Base-by-base conservation (phyloP, 441 rosid genomes). In the Gossypium lobatum region DNA sequence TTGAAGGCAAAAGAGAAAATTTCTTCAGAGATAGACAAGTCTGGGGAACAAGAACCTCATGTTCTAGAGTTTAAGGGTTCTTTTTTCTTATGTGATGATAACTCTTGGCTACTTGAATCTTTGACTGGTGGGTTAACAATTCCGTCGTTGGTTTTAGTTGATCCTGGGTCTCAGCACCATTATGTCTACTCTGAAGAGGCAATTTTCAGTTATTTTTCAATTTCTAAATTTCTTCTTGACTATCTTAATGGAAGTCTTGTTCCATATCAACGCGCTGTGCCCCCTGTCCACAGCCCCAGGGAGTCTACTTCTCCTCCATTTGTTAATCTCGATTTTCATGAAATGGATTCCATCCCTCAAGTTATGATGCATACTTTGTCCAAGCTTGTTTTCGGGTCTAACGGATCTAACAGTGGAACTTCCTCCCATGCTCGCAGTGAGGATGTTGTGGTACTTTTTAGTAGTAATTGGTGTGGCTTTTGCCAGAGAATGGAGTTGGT, bases 401-500 rank as follows among this genome's bases (percentile, higher is more conserved):
- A 87, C 79, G 85, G 79, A 76, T 85, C 88, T 59, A 75, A 80
- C 71, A 52, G 60, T 55, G 84, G 72, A 73, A 81, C 81, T 64
- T 73, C 75, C 45, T 63, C 77, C 5, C 63, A 75, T 73, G 83
- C 86, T 37, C 77, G 83, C 86, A 85, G 84, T 76, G 86, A 85
- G 83, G 98, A 95, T 87, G 92, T 91, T 77, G 78, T 95, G 78
- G 98, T 95, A 73, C 93, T 93, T 55, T 95, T 93, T 80, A 89
- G 91, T 84, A 89, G 81, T 78, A 84, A 78, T 9, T 93, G 97
- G 98, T 93, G 98, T 83, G 99, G 95, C 28, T 93, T 95, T 85
- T 95, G 99, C 80, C 97, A 89, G 84, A 88, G 96, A 87, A 93
- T 90, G 97, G 98, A 89, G 78, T 87, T 91, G 76, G 90, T 87